Base-by-base conservation (phyloP, 768 basidiomycete species). In the Hydnum rufescens region DNA sequence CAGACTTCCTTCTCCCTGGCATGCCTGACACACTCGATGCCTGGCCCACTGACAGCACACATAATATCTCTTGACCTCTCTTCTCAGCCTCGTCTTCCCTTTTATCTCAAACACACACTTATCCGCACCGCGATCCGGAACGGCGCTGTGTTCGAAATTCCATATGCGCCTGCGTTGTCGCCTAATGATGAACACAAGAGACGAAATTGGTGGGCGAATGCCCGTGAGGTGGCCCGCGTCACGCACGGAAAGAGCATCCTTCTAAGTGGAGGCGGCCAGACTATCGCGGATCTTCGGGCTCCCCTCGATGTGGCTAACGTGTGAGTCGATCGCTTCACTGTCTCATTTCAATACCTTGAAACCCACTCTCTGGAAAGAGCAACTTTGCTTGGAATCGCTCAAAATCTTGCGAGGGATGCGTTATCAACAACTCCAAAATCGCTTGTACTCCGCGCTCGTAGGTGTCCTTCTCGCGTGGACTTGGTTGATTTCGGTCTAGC, bases 171-270 rank as follows among this genome's bases (percentile, higher is more conserved):
- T 13, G 80, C 82, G 0, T 64, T 89, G 0, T 30, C 44, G 26
- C 23, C n/a, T 13, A 77, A 74, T 1, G 77, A 78, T 47, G 69
- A 71, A 19, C 76, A 78, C 44, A 74, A 75, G 3, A 83, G 82
- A 65, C 67, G 82, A 36, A 84, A 87, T 57, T 85, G 85, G 86
- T 84, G 87, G 87, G 76, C 81, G 0, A 71, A 75, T 0, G 75
- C 83, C 6, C 68, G 79, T 31, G 87, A 92, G 64, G 68, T 90
- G 2, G 71, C 76, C 18, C 71, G 87, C 1, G 84, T 86, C 1
- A 80, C 84, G 2, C 84, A 84, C 57, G 85, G 86, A 1, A 83
- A 78, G 60, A 80, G 77, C 0, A 61, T 89, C 51, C 61, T 92
- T 8, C 68, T 87, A 4, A 81, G 80, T 54, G 74, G 82, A 1